phyloP scores from a whole-genome alignment of 1,284 basidiomycete species.

The Puccinia brachypodii region DNA sequence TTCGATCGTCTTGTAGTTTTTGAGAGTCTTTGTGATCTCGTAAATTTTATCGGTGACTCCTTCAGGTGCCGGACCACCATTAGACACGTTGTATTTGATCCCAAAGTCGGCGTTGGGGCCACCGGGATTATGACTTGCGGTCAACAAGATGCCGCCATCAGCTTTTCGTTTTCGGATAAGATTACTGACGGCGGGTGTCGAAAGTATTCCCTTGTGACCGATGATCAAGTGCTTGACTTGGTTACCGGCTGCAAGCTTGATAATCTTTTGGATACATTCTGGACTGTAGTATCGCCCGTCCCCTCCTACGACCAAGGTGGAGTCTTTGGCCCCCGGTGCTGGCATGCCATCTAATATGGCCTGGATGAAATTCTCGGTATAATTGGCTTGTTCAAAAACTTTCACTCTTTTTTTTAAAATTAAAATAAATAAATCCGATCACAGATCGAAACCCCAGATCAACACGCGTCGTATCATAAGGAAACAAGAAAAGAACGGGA shows the following conservation, averaged over 20 bases:
- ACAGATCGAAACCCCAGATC: too few species aligned
- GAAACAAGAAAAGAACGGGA: neutral
- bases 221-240: slow-evolving; percentile 84
- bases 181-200: slow-evolving; percentile 94
- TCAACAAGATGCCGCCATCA: slow-evolving; percentile 92
- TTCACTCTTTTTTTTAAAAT: slow-evolving; percentile 52
- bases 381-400: slow-evolving; percentile 67
- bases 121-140: slow-evolving; percentile 97
- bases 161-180: slow-evolving; percentile 94
- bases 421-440: neutral
- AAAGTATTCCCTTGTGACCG: slow-evolving; percentile 85
- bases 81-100: slow-evolving; percentile 98
- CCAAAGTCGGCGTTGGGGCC: slow-evolving; percentile 97
- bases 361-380: slow-evolving; percentile 99
- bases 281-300: slow-evolving; percentile 93
- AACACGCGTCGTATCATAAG: neutral
- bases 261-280: slow-evolving; percentile 53
- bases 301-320: slow-evolving; percentile 91
- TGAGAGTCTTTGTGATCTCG: slow-evolving; percentile 82
- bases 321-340: slow-evolving; percentile 64
- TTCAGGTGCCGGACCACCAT: slow-evolving; percentile 96
- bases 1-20: slow-evolving; percentile 80
- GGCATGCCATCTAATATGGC: slow-evolving; percentile 88
- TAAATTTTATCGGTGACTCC: slow-evolving; percentile 90
- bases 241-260: slow-evolving; percentile 55